Evolutionary conservation across 1,284 basidiomycete species (phyloP), one percentile per base, ranked within the genome.

Genomic region (Sparassis latifolia): DNA sequence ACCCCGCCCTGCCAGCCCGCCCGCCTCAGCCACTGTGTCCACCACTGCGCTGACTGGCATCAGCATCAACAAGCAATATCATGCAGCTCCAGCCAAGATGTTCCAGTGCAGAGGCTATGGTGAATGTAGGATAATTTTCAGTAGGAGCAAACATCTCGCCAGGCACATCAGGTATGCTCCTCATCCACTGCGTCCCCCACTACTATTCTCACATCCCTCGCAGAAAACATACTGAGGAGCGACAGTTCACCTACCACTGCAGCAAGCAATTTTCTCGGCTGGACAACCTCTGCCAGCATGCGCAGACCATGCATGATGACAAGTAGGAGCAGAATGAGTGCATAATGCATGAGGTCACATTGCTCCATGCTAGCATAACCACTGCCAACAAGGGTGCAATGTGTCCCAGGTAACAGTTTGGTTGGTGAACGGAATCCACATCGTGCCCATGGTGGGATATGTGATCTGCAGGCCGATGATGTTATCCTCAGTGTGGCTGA

Each of bases 181-280:
- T 47, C 50, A 45, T 48, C 49, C 52, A 58, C 61, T 56, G 56
- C 58, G 58, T 50, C 52, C 48, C 51, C 50, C 51, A 48, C 43
- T 44, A 32, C 57, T 47, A 54, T 53, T 47, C 42, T 32, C 40
- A 6, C 39, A 39, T 39, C 45, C 28, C 47, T 32, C 1, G n/a
- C 69, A 96, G 94, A 59, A 97, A 97, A 78, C 95, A 97, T 68
- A 97, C 95, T 12, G 95, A 95, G 54, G 95, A 97, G 66, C 82
- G 93, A 4, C 95, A 95, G 3, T 97, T 97, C 70, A 82, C 84
- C 44, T 98, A 95, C 66, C 94, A 97, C 65, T 98, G 95, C 72
- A 82, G 84, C 31, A 96, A 97, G 67, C 87, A 95, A 53, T 97
- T 98, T 66, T 96, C 92, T 12, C 86, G 95, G 29, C 85, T 97